These are phyloP conservation scores for Colletotrichum cuscutae DNA, from an alignment of 2,329 filamentous ascomycete genomes.

Conservation along the genomic window DNA sequence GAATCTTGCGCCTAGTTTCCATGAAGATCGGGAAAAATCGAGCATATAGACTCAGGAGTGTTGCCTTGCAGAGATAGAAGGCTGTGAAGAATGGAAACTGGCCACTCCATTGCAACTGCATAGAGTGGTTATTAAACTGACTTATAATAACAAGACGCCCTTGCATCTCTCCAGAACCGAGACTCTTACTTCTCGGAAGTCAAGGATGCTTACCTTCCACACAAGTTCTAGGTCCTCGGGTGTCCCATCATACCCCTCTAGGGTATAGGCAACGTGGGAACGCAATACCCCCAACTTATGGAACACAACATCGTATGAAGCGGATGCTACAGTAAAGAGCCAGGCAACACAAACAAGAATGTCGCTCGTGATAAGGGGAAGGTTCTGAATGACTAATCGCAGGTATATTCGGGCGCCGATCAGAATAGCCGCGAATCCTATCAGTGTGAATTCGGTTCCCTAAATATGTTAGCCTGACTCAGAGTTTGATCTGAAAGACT, in stretches of 20 bases:
- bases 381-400: neutral
- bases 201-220: neutral
- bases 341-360: neutral
- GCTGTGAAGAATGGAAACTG: neutral
- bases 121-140: too few relatives aligned
- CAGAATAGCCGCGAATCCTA: neutral
- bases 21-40: neutral
- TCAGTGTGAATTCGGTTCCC: neutral
- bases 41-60: neutral
- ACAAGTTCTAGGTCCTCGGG: neutral
- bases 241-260: neutral
- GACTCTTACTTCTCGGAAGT: neutral
- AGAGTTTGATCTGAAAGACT: too few relatives aligned
- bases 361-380: neutral
- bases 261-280: neutral
- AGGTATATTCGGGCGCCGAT: neutral
- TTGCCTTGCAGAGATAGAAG: conserved; percentile 7
- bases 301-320: neutral
- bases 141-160: fast-evolving
- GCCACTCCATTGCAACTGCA: neutral
- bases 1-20: neutral
- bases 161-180: too few relatives aligned
- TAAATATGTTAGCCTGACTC: neutral
- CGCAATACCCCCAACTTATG: neutral
- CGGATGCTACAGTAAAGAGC: neutral